These are phyloP conservation scores for Phragmites australis DNA, from an alignment of 176 grass and related monocot species.

Conservation along the genomic window DNA sequence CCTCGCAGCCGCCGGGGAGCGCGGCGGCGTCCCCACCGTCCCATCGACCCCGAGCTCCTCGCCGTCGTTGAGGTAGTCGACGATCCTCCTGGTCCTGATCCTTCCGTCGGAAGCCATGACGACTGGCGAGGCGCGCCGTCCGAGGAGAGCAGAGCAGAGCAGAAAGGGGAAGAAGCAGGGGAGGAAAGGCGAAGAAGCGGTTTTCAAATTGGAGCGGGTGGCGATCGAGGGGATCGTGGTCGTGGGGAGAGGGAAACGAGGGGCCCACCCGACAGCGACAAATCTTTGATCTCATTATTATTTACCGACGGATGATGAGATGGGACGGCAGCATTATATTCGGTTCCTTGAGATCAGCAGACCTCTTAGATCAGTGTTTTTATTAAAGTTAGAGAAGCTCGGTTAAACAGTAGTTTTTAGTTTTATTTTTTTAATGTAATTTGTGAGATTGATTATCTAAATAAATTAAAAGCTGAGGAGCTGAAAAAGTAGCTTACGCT, in stretches of 20 bases:
- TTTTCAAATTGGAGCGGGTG: slow-evolving; percentile 59
- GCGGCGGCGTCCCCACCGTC: background rate
- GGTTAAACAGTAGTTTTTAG: no score
- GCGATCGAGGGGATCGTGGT: slow-evolving; percentile 23
- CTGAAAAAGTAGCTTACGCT: no score
- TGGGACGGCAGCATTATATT: background rate
- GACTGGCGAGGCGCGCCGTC: background rate
- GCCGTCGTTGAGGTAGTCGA: slow-evolving; percentile 64
- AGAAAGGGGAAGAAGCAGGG: background rate
- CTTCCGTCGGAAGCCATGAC: slow-evolving; percentile 8
- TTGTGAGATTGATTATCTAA: no score
- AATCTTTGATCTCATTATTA: no score
- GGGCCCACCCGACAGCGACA: slow-evolving; percentile 20
- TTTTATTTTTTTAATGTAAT: no score
- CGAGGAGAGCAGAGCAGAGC: background rate
- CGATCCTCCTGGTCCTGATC: slow-evolving; percentile 33
- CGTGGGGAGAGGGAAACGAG: background rate
- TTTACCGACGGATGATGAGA: background rate
- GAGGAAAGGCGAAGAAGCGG: background rate
- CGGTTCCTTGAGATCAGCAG: background rate
- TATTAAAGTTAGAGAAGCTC: no score
- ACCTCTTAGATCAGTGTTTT: no score
- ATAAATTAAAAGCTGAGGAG: no score
- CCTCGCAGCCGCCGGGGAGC: background rate
- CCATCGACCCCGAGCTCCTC: slow-evolving; percentile 43